Evolutionary conservation across 148 eudicot species (phyloP), one percentile per base, ranked within the genome.

Genomic region (Vaccinium darrowii): DNA sequence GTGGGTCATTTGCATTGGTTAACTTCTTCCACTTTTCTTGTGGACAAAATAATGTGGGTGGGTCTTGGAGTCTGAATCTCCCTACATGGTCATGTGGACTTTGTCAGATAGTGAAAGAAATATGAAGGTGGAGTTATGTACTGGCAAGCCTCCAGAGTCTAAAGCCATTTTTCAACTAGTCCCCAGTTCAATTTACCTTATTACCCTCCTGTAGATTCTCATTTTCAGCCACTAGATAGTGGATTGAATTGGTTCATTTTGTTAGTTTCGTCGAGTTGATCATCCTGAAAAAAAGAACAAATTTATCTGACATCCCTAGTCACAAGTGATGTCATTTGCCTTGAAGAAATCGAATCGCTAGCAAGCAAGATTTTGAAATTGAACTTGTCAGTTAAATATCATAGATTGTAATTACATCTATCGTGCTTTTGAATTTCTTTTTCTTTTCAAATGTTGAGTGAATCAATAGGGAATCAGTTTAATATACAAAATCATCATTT

Each of bases 31-130:
- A 84, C 78, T 84, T 92, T 81, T 83, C 92, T 88, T 88, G 89
- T 87, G 92, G 92, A 90, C 89, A 86, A 87, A 88, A 87, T 87
- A 86, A 91, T 87, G 89, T 83, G 87, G 86, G 91, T 84, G 91
- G 92, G 92, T 84, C 87, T 27, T 86, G 85, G 86, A 88, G 88
- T 75, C 87, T 88, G 93, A 89, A 90, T 89, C 92, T 86, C 88
- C 85, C 86, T 88, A 82, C 84, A 83, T 76, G 86, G 85, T 83
- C 92, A 90, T 93, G 98, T 92, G 93, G 93, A 83, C 86, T 84
- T 81, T 93, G 95, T 94, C 97, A 92, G 95, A 86, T 63, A 69
- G 82, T 83, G 89, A 76, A 83, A 74, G 89, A 81, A 81, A 69
- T 54, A 63, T 27, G 85, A 62, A 84, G 84, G 88, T 86, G 88